Percentiles rank a stretch among this genome's conserved stretches.
Evolutionary conservation across 371 early-diverging fungal genomes (phyloP).

Genomic region (Sporodiniella umbellata): DNA sequence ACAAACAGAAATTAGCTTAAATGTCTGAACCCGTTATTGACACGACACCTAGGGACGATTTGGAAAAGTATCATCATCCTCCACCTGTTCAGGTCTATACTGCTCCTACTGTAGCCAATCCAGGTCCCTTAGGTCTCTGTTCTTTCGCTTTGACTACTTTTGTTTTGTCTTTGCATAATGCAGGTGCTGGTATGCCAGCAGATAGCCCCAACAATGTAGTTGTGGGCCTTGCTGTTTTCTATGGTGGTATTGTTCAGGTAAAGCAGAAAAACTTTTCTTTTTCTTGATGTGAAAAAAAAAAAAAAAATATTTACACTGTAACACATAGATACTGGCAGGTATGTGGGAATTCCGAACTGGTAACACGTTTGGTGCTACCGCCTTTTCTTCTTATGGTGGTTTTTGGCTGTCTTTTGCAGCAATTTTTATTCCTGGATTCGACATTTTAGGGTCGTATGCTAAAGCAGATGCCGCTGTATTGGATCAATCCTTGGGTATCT

Average conservation of each 20-base stretch:
- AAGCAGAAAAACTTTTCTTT: not conserved
- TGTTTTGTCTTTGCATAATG: slow-evolving; percentile 60
- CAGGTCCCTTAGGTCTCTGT: slow-evolving; percentile 69
- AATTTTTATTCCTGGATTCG: slow-evolving; percentile 59
- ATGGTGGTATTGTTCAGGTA: slow-evolving; percentile 73
- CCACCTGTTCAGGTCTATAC: no score
- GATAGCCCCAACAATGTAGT: slow-evolving; percentile 51
- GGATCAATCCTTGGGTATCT: slow-evolving; percentile 65
- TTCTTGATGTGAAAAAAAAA: not conserved
- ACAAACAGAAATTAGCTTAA: no score
- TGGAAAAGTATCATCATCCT: no score
- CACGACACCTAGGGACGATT: no score
- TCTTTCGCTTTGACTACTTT: slow-evolving; percentile 73
- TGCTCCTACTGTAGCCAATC: slow-evolving; percentile 50
- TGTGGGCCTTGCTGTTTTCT: slow-evolving; percentile 65
- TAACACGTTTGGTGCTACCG: slow-evolving; percentile 83
- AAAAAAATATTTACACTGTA: not conserved
- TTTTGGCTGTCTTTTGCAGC: slow-evolving; percentile 77
- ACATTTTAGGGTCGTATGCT: slow-evolving; percentile 42
- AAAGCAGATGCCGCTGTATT: slow-evolving; percentile 32
- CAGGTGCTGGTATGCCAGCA: slow-evolving; percentile 60
- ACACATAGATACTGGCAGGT: slow-evolving; percentile 62
- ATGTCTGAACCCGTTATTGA: no score
- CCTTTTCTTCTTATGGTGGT: slow-evolving; percentile 74
- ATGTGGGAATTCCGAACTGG: slow-evolving; percentile 82